Evolutionary conservation across 306 rosid species (phyloP).

Genomic region (Nissolia schottii): DNA sequence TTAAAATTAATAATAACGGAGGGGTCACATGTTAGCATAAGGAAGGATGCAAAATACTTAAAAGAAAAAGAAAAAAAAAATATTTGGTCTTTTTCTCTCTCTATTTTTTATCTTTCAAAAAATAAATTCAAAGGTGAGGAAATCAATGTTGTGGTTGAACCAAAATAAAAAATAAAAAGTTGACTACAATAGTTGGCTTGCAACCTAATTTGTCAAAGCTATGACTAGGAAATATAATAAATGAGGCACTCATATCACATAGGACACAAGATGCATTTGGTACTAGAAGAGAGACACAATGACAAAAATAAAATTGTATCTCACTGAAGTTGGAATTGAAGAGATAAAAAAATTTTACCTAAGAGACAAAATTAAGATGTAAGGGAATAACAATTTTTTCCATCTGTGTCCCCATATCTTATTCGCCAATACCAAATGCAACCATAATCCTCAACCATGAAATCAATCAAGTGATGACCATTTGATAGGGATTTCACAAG

Average conservation of each 20-base stretch:
- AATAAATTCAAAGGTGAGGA: neutral
- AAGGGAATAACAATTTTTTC: too few species aligned
- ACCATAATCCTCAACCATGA: neutral
- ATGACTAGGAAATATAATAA: neutral
- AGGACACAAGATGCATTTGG: too few species aligned
- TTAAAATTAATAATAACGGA: neutral
- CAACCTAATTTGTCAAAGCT: slow-evolving; percentile 2
- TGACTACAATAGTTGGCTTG: neutral
- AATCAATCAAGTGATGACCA: neutral
- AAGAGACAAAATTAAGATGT: too few species aligned
- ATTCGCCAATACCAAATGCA: too few species aligned
- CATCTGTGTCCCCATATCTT: too few species aligned
- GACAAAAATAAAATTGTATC: too few species aligned
- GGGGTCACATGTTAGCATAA: neutral
- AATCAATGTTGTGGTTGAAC: neutral
- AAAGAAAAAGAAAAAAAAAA: neutral
- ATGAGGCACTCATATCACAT: too few species aligned
- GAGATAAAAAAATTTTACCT: too few species aligned
- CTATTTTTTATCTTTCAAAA: neutral
- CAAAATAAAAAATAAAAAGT: too few species aligned
- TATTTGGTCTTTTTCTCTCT: neutral
- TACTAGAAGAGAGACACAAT: too few species aligned
- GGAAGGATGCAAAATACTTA: neutral
- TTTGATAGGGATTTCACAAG: too few species aligned
- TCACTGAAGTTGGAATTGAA: too few species aligned